phyloP scores from a whole-genome alignment of 306 rosid species.

The Medicago truncatula region DNA sequence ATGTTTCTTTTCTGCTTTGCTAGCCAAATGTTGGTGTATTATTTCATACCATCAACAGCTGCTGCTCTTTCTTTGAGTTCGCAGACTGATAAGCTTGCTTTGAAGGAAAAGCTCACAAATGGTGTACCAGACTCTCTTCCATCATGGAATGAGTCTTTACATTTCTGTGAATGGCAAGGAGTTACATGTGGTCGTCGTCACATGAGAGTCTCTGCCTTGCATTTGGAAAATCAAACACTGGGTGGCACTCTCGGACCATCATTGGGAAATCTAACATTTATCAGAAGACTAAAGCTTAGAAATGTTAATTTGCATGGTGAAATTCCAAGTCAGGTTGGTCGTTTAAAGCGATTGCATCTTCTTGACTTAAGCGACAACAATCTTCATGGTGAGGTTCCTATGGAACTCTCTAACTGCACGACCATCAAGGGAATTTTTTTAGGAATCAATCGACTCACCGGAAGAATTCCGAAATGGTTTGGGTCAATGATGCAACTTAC shows the following conservation, averaged over 20 bases:
- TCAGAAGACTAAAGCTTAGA: background rate
- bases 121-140: slow-evolving; percentile 17
- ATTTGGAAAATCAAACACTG: slow-evolving; percentile 3
- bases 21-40: too few relatives aligned
- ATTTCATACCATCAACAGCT: too few relatives aligned
- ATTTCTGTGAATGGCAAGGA: too few relatives aligned
- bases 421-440: background rate
- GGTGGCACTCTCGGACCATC: slow-evolving; percentile 39
- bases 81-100: background rate
- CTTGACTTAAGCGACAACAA: background rate
- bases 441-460: background rate
- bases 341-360: slow-evolving; percentile 16
- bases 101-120: slow-evolving; percentile 14
- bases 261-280: slow-evolving; percentile 45
- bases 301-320: slow-evolving; percentile 12
- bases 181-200: too few relatives aligned
- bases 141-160: too few relatives aligned
- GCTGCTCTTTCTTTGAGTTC: background rate
- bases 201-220: too few relatives aligned
- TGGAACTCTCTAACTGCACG: slow-evolving; percentile 19
- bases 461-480: slow-evolving; percentile 36
- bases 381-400: slow-evolving; percentile 19
- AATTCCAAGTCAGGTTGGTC: slow-evolving; percentile 37
- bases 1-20: too few relatives aligned
- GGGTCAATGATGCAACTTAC: slow-evolving; percentile 29